phyloP scores from a whole-genome alignment of 2,329 filamentous ascomycete species.

The Neonectria sp. region DNA sequence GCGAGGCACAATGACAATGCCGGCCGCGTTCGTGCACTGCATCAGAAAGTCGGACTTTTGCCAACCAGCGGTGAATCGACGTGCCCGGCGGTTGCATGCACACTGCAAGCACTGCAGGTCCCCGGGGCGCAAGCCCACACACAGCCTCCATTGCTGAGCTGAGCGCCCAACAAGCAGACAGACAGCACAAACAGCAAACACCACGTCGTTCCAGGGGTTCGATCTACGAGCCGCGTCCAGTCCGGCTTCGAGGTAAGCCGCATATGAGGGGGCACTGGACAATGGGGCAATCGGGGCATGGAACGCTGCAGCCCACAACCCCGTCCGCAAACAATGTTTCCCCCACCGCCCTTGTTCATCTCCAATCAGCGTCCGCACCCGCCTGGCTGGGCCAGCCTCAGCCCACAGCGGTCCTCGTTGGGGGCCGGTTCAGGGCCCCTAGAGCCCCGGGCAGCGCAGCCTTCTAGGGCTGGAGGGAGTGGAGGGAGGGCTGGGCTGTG shows the following conservation, averaged over 20 bases:
- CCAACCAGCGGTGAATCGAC: conserved; percentile 5
- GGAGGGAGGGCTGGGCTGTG: conserved; percentile 18
- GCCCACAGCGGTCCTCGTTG: background rate
- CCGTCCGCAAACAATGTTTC: background rate
- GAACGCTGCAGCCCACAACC: background rate
- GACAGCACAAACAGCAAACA: background rate
- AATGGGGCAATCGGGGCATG: conserved; percentile 1
- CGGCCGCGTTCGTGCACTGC: background rate
- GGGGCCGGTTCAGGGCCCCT: background rate
- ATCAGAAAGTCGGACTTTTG: background rate
- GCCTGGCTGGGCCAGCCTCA: conserved; percentile 11
- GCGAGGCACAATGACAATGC: background rate
- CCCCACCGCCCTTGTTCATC: background rate
- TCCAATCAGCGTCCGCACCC: conserved; percentile 26
- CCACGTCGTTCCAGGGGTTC: background rate
- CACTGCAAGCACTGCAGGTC: conserved; percentile 10
- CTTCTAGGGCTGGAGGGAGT: conserved; percentile 41
- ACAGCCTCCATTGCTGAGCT: conserved; percentile 4
- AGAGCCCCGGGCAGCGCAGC: conserved; percentile 16
- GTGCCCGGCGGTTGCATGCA: conserved; percentile 1
- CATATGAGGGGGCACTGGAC: background rate
- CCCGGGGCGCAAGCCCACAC: conserved; percentile 10
- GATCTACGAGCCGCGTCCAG: background rate
- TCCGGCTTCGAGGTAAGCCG: background rate
- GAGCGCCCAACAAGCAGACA: background rate